phyloP scores from a whole-genome alignment of 1,284 basidiomycete genomes.

The Cerrena zonata region DNA sequence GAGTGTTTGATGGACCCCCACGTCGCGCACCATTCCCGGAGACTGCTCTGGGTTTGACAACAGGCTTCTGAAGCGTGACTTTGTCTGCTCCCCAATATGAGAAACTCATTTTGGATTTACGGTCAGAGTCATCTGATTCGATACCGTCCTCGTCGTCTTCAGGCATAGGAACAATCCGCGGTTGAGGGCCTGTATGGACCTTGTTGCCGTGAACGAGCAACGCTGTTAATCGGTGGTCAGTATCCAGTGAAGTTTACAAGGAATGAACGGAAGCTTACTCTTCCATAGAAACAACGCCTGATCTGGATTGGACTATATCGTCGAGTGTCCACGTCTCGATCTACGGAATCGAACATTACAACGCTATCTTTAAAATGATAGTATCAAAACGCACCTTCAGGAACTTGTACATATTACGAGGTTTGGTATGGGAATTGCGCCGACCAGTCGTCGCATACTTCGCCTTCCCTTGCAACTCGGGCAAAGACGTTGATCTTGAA shows the following conservation, averaged over 20 bases:
- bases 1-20: slow-evolving; percentile 37
- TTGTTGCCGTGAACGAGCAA: slow-evolving; percentile 63
- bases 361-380: not conserved
- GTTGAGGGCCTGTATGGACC: slow-evolving; percentile 50
- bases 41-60: slow-evolving; percentile 45
- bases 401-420: slow-evolving; percentile 88
- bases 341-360: slow-evolving; percentile 29
- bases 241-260: slow-evolving; percentile 8
- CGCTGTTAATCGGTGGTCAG: slow-evolving; percentile 36
- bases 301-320: slow-evolving; percentile 61
- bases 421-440: slow-evolving; percentile 65
- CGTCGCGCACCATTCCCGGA: slow-evolving; percentile 39
- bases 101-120: slow-evolving; percentile 86
- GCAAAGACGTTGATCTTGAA: slow-evolving; percentile 64
- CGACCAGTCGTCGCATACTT: slow-evolving; percentile 75
- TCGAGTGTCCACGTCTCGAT: slow-evolving; percentile 88
- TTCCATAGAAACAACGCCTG: slow-evolving; percentile 77
- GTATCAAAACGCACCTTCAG: slow-evolving; percentile 52
- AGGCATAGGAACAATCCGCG: slow-evolving; percentile 66
- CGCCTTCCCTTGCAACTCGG: slow-evolving; percentile 73
- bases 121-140: slow-evolving; percentile 78
- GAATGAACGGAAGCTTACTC: slow-evolving; percentile 54
- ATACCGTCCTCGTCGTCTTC: slow-evolving; percentile 48
- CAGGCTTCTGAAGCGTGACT: slow-evolving; percentile 74
- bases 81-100: slow-evolving; percentile 87